Base-by-base conservation (phyloP, 371 early-diverging fungal species). In the Smittium culicis region DNA sequence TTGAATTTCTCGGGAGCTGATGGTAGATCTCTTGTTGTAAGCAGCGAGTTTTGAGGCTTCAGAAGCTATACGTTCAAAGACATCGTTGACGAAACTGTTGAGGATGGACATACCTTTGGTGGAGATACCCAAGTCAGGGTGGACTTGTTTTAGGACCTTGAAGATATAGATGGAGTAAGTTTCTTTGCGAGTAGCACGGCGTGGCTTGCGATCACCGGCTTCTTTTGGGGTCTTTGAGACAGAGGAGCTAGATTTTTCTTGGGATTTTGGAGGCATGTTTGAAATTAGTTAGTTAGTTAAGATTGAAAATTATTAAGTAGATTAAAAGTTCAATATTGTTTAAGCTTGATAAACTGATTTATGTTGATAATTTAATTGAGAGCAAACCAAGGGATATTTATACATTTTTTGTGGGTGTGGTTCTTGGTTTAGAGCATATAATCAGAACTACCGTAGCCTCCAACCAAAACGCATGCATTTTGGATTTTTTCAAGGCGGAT, bases 21-120 rank as follows among this genome's bases (percentile, higher is more conserved):
- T 93, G 79, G 95, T 93, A 66, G 91, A 88, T 62, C 87, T 83
- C 88, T 93, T 93, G 89, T 89, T 91, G 86, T 92, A 90, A 57
- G 90, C 80, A 70, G 93, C 91, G 30, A 91, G 85, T 83, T 90
- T 91, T 83, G 90, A 90, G 70, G 92, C 91, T 82, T 93, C 92
- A 64, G 79, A 76, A 68, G 88, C 89, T 68, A 93, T 91, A 71
- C 93, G 91, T 79, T 93, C 93, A 74, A 94, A 96, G 80, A 96
- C 93, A 77, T 96, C 96, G 82, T 91, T 89, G 77, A 96, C 94
- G 77, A 96, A 96, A 64, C 93, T 93, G 92, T 96, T 94, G 81
- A 96, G 83, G 80, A 96, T 94, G 69, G 89, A 88, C 96, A 96
- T 96, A 84, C 94, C 94, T 87, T 94, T 94, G 92, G 91, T 93